Conservation (phyloP, 2,329 filamentous ascomycete species). For the Alternaria arborescens region DNA sequence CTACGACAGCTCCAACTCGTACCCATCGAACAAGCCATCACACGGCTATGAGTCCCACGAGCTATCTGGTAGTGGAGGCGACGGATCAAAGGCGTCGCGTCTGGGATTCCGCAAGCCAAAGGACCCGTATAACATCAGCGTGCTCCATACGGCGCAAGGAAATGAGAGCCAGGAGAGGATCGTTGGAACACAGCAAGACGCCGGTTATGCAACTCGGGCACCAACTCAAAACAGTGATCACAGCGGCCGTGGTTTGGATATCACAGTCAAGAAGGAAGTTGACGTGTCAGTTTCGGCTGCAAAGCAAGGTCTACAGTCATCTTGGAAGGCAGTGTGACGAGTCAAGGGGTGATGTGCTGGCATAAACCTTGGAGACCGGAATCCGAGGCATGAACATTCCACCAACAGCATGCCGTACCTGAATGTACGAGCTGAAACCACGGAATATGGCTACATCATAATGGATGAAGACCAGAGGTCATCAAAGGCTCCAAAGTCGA, state of each 20-base stretch:
- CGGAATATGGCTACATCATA: background rate
- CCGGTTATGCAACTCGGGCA: background rate
- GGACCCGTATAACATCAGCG: slow-evolving; percentile 25
- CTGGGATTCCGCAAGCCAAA: slow-evolving; percentile 19
- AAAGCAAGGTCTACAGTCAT: background rate
- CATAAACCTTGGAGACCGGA: background rate
- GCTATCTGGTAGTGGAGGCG: background rate
- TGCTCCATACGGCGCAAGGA: slow-evolving; percentile 12
- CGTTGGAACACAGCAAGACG: slow-evolving; percentile 1
- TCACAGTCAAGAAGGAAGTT: slow-evolving; percentile 4
- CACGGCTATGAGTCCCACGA: slow-evolving; percentile 18
- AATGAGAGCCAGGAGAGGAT: slow-evolving; percentile 30
- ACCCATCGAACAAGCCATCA: slow-evolving; percentile 13
- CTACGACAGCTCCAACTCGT: background rate
- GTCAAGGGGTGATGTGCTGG: background rate
- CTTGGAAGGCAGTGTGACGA: slow-evolving; percentile 3
- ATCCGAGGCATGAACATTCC: background rate
- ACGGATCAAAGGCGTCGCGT: background rate
- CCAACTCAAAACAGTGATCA: background rate
- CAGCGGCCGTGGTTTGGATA: background rate
- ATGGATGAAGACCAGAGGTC: background rate
- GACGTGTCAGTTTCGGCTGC: background rate
- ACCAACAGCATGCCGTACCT: background rate
- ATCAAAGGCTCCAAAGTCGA: background rate
- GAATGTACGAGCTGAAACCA: background rate